Evolutionary conservation across 2,329 filamentous ascomycete genomes (phyloP).

Genomic region (Sclerotinia trifoliorum): DNA sequence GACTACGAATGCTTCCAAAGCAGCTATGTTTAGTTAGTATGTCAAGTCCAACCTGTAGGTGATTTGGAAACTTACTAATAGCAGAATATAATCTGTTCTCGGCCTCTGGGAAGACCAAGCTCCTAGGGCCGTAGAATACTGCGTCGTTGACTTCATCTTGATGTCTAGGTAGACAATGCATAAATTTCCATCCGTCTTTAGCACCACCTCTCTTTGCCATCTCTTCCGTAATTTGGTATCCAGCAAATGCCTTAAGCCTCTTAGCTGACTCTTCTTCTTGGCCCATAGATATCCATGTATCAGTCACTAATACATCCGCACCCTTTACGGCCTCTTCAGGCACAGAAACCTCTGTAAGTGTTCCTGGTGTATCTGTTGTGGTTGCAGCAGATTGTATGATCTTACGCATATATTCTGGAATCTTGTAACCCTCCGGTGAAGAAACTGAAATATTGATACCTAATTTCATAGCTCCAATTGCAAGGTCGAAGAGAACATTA

Average conservation of each 20-base stretch:
- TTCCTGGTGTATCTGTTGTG: conserved; percentile 59
- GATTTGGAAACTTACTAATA: conserved; percentile 55
- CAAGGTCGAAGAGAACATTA: conserved; percentile 93
- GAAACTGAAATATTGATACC: conserved; percentile 86
- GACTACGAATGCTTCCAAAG: conserved; percentile 86
- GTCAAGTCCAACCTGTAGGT: background rate
- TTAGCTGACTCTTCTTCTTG: conserved; percentile 83
- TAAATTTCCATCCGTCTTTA: conserved; percentile 90
- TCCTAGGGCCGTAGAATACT: conserved; percentile 85
- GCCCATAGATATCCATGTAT: conserved; percentile 98
- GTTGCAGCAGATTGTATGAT: conserved; percentile 66
- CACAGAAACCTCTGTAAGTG: conserved; percentile 69
- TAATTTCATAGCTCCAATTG: conserved; percentile 81
- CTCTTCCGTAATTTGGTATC: conserved; percentile 88
- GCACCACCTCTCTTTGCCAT: conserved; percentile 82
- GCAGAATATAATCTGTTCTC: conserved; percentile 94
- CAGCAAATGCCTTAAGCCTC: conserved; percentile 76
- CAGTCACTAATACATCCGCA: conserved; percentile 89
- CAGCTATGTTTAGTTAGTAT: conserved; percentile 49
- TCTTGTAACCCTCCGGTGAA: conserved; percentile 79
- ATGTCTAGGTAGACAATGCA: conserved; percentile 95
- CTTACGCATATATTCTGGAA: conserved; percentile 70
- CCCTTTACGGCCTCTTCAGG: conserved; percentile 82
- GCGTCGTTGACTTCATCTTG: conserved; percentile 90
- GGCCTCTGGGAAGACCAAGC: conserved; percentile 88